A percentile compares a stretch with the other conserved stretches of the same genome.
These are phyloP conservation scores for Coemansia sp. DNA, from an alignment of 371 early-diverging fungal species.

Conservation along the genomic window DNA sequence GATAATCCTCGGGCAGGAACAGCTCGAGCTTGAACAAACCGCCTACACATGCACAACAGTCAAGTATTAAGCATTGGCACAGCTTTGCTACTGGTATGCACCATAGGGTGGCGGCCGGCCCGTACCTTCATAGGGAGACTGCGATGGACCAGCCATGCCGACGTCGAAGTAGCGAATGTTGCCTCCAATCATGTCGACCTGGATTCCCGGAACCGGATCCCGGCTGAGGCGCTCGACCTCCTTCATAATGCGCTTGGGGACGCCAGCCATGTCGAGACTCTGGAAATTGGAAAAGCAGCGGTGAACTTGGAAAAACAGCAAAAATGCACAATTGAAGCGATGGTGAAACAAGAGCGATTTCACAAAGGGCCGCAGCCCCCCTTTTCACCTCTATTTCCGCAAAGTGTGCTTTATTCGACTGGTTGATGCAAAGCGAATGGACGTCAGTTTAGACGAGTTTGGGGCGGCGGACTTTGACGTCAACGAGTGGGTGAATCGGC, in stretches of 20 bases:
- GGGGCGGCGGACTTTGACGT: constrained; percentile 26
- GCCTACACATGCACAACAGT: constrained; percentile 55
- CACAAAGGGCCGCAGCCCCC: not conserved
- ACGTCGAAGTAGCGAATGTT: constrained; percentile 98
- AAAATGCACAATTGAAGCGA: not conserved
- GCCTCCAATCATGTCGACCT: constrained; percentile 88
- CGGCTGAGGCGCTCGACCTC: constrained; percentile 93
- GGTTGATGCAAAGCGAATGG: constrained; percentile 12
- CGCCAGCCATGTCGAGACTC: constrained; percentile 3
- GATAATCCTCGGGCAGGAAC: constrained; percentile 97
- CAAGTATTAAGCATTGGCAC: not conserved
- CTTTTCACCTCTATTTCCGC: not conserved
- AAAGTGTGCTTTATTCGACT: not conserved
- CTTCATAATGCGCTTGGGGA: constrained; percentile 55
- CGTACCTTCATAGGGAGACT: constrained; percentile 97
- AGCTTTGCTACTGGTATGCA: not conserved
- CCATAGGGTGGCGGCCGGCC: not conserved
- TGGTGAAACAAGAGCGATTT: not conserved
- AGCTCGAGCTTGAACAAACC: constrained; percentile 96
- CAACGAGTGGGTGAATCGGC: constrained; percentile 38
- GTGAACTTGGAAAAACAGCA: not conserved
- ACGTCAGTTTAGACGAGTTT: constrained; percentile 34
- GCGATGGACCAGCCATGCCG: constrained; percentile 90
- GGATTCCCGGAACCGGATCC: constrained; percentile 97
- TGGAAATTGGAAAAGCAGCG: constrained; percentile 1